Conservation (phyloP, 768 basidiomycete species). For the Kwoniella heveanensis region DNA sequence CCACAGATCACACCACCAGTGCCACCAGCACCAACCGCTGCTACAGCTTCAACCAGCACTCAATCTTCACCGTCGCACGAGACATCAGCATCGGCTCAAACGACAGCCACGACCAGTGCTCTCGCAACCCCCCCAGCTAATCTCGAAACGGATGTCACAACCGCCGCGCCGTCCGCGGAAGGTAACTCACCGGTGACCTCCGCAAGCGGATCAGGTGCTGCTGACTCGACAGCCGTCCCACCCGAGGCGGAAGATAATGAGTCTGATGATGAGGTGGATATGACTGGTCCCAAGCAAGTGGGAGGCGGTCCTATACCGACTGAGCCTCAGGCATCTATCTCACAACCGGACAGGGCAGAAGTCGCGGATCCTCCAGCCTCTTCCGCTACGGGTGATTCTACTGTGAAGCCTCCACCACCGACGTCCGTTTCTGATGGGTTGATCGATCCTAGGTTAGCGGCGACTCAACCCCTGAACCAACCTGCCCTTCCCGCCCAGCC, state of each 20-base stretch:
- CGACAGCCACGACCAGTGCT: too few species aligned
- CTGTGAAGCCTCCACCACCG: background rate
- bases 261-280: constrained; percentile 35
- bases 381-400: too few species aligned
- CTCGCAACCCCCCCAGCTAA: too few species aligned
- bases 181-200: constrained; percentile 6
- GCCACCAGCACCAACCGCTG: constrained; percentile 1
- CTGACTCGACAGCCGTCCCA: background rate
- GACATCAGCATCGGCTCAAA: too few species aligned
- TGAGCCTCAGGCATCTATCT: background rate
- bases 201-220: background rate
- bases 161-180: background rate
- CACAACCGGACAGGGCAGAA: too few species aligned
- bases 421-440: too few species aligned
- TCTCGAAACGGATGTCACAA: background rate
- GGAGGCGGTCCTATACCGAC: constrained; percentile 37
- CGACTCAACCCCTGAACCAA: background rate
- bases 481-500: background rate
- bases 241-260: constrained; percentile 10
- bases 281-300: constrained; percentile 44
- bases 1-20: background rate
- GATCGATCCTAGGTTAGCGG: background rate
- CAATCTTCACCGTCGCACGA: background rate
- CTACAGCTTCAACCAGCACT: background rate
- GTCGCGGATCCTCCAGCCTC: too few species aligned